These are phyloP conservation scores for Madurella fahalii DNA, from an alignment of 2,329 filamentous ascomycete species.

Conservation along the genomic window DNA sequence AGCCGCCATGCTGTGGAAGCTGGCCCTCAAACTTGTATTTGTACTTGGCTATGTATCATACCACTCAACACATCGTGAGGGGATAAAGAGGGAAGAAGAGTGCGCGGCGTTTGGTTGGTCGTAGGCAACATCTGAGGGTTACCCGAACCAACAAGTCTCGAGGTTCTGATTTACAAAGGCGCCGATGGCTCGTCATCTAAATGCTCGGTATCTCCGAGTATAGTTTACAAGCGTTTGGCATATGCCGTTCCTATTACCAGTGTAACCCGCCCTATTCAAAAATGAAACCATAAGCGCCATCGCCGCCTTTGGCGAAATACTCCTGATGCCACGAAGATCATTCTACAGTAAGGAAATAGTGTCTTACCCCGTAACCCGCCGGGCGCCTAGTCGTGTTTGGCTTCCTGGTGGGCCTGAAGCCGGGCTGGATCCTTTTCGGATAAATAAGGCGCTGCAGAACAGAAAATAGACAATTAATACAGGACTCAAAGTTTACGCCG, in stretches of 20 bases:
- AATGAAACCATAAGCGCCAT: background rate
- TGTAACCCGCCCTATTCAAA: no score
- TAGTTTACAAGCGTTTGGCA: background rate
- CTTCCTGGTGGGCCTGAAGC: conserved; percentile 17
- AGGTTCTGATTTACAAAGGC: background rate
- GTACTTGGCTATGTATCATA: background rate
- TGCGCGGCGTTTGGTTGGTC: background rate
- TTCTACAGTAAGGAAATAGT: background rate
- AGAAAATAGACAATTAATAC: background rate
- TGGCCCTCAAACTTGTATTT: background rate
- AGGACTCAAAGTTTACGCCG: background rate
- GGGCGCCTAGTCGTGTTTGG: conserved; percentile 22
- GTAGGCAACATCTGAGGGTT: background rate
- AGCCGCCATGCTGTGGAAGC: background rate
- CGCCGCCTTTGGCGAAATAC: no score
- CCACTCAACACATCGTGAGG: background rate
- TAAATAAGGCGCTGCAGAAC: conserved; percentile 4
- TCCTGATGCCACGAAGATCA: background rate
- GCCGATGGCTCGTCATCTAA: background rate
- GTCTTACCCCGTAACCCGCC: background rate
- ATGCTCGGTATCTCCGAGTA: conserved; percentile 20
- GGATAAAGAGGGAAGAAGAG: background rate
- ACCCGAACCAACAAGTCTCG: background rate
- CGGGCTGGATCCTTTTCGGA: conserved; percentile 25
- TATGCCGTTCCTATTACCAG: no score